Conservation (phyloP, 169 alveolate species). For the Cryptosporidium viatorum region DNA sequence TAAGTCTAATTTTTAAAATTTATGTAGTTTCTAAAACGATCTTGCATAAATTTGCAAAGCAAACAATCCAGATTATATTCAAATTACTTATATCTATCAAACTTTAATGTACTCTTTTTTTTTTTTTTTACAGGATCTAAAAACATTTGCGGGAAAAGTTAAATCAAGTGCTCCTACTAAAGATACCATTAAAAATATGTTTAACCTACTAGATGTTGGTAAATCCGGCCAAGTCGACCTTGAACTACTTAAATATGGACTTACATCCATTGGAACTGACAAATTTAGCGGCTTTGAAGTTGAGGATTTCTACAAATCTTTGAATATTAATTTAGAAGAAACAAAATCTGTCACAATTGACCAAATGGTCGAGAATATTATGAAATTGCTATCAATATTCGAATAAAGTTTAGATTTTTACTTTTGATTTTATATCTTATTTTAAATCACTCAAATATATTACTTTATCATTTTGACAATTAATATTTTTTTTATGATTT, state of each 20-base stretch:
- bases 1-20: slow-evolving; percentile 1
- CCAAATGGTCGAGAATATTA: neutral
- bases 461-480: neutral
- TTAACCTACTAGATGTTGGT: slow-evolving; percentile 32
- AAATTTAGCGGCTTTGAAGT: slow-evolving; percentile 14
- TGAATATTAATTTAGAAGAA: slow-evolving; percentile 20
- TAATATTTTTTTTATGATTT: neutral
- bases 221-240: slow-evolving; percentile 55
- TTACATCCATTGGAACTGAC: slow-evolving; percentile 42
- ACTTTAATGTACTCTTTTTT: neutral
- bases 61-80: neutral
- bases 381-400: slow-evolving; percentile 1
- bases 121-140: slow-evolving; percentile 14
- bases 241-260: slow-evolving; percentile 36
- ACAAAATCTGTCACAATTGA: slow-evolving; percentile 20
- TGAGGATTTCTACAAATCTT: slow-evolving; percentile 27
- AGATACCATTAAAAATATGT: slow-evolving; percentile 25
- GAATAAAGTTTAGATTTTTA: neutral
- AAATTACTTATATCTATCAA: too few species aligned
- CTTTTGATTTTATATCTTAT: neutral
- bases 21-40: too few species aligned
- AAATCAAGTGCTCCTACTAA: neutral
- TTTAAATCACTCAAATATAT: neutral
- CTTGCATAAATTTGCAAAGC: too few species aligned
- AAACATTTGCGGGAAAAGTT: neutral